Evolutionary conservation across 192 early-diverging fungal genomes (phyloP).

Genomic region (Coemansia sp.): DNA sequence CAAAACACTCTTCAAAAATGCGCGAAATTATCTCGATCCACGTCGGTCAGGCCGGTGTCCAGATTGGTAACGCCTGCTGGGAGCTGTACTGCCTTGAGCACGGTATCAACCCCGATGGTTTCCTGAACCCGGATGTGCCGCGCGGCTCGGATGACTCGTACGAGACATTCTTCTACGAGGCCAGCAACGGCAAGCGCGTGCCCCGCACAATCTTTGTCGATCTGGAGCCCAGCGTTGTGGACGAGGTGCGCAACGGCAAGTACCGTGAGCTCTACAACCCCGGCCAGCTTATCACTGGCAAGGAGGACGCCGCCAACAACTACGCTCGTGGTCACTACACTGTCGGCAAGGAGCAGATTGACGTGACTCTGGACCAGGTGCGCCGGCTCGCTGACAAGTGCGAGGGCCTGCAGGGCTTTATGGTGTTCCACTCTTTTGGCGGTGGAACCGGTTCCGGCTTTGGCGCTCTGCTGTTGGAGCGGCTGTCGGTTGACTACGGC

Average conservation of each 20-base stretch:
- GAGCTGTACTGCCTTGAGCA: constrained; percentile 97
- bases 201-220: constrained; percentile 99
- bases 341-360: constrained; percentile 98
- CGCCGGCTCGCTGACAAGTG: constrained; percentile 98
- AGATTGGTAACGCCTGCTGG: constrained; percentile 99
- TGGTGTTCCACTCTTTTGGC: constrained; percentile 99
- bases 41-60: constrained; percentile 96
- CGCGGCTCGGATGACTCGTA: constrained; percentile 77
- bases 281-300: constrained; percentile 99
- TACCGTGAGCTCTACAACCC: constrained; percentile 93
- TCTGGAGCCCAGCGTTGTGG: constrained; percentile 93
- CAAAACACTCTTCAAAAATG: constrained; percentile 54
- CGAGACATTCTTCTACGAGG: constrained; percentile 99
- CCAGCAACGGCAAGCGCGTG: constrained; percentile 98
- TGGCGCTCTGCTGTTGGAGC: constrained; percentile 96
- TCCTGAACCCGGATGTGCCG: constrained; percentile 30
- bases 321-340: constrained; percentile 99
- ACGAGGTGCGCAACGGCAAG: constrained; percentile 98
- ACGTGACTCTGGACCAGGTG: constrained; percentile 93
- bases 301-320: constrained; percentile 99
- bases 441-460: constrained; percentile 99
- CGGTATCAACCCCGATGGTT: constrained; percentile 95
- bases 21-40: constrained; percentile 78
- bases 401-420: constrained; percentile 97
- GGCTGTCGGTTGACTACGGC: constrained; percentile 99